Percentiles rank a stretch among this genome's conserved stretches.
Conservation (phyloP, 768 basidiomycete genomes). For the Mycena pura region DNA sequence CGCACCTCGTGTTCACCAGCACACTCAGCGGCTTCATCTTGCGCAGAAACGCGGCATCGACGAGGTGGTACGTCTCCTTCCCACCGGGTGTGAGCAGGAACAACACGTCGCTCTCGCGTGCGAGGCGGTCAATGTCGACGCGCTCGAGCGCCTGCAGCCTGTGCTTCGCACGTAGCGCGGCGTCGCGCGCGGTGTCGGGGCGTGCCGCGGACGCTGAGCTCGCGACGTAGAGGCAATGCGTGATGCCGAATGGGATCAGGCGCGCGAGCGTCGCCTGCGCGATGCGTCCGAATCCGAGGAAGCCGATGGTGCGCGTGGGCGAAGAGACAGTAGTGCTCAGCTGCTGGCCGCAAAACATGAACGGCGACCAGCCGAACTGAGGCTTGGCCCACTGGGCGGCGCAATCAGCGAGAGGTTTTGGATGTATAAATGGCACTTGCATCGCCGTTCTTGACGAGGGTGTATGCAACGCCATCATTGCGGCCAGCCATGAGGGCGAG, state of each 20-base stretch:
- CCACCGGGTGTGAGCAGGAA: constrained; percentile 87
- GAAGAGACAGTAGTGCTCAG: constrained; percentile 60
- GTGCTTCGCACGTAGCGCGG: constrained; percentile 37
- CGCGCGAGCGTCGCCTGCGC: constrained; percentile 83
- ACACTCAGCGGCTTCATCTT: constrained; percentile 88
- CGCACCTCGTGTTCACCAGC: constrained; percentile 74
- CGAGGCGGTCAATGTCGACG: constrained; percentile 72
- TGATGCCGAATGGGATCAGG: constrained; percentile 83
- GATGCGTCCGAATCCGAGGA: constrained; percentile 96
- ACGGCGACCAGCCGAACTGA: constrained; percentile 83
- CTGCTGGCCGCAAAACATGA: constrained; percentile 85
- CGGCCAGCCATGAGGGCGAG: constrained; percentile 92
- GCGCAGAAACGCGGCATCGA: constrained; percentile 73
- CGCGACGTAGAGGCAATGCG: constrained; percentile 70
- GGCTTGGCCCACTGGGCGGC: constrained; percentile 55
- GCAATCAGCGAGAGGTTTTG: not conserved
- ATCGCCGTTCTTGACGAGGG: constrained; percentile 71
- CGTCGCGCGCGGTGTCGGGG: constrained; percentile 49
- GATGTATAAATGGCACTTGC: constrained; percentile 45
- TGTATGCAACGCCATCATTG: constrained; percentile 69
- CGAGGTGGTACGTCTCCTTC: constrained; percentile 69
- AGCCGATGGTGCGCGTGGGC: constrained; percentile 76
- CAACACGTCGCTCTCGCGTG: constrained; percentile 80
- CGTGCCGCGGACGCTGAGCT: constrained; percentile 62
- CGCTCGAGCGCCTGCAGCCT: constrained; percentile 53